A percentile compares a stretch with the other conserved stretches of the same genome.
These are phyloP conservation scores for Fusarium cicatricum DNA, from an alignment of 2,329 filamentous ascomycete species.

Conservation along the genomic window DNA sequence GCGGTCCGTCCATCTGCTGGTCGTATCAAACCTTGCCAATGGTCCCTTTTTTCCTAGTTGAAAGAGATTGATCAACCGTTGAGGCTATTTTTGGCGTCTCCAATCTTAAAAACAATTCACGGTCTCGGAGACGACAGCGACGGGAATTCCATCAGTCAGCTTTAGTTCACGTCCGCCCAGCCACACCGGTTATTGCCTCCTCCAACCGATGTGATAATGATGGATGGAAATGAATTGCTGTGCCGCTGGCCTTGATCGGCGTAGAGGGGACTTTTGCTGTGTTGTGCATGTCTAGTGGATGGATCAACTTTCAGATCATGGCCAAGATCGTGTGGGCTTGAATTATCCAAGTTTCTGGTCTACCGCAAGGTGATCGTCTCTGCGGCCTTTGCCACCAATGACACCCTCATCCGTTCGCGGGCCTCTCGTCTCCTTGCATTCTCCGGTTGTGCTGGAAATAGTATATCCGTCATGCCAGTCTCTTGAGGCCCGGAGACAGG, in stretches of 20 bases:
- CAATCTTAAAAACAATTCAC: slow-evolving; percentile 31
- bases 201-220: neutral
- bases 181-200: neutral
- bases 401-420: neutral
- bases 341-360: slow-evolving; percentile 5
- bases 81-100: slow-evolving; percentile 30
- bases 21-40: slow-evolving; percentile 14
- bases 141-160: slow-evolving; percentile 2
- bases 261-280: neutral
- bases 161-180: neutral
- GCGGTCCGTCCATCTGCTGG: slow-evolving; percentile 20
- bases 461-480: slow-evolving; percentile 23
- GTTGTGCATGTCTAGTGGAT: slow-evolving; percentile 14
- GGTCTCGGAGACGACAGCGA: slow-evolving; percentile 9
- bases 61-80: slow-evolving; percentile 24
- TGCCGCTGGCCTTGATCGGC: slow-evolving; percentile 2
- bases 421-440: slow-evolving; percentile 15
- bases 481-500: slow-evolving; percentile 7
- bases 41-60: neutral
- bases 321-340: slow-evolving; percentile 9
- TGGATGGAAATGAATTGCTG: slow-evolving; percentile 3
- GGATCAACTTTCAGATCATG: neutral
- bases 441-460: slow-evolving; percentile 17
- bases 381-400: slow-evolving; percentile 22
- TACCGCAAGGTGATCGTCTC: slow-evolving; percentile 15